Base-by-base conservation (phyloP, 2,329 filamentous ascomycete genomes). In the Arthrobotrys megalospora region DNA sequence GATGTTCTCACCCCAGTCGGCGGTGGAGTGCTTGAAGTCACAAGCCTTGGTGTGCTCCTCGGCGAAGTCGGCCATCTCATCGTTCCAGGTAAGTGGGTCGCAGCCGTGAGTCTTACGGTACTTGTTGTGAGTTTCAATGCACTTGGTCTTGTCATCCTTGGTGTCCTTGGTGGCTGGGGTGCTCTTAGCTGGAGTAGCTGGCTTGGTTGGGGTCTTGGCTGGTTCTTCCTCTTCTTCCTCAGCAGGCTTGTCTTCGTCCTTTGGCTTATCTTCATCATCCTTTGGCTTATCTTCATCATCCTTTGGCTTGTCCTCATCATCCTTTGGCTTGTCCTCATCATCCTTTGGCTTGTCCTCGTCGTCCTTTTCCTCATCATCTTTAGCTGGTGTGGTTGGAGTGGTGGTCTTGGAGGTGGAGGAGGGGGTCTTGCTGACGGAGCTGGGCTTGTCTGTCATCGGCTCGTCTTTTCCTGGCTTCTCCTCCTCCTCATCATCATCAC, bases 1-100 rank as follows among this genome's bases (percentile, higher is more conserved):
- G 71, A 98, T 91, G 88, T 98, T 99, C 86, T 99, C 96, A 80
- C 96, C 96, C 83, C 96, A 96, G 43, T 88, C 87, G 66, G 89
- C 90, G 62, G 86, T 87, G 79, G 89, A 89, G 85, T 98, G 95
- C 36, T 86, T 87, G 81, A 94, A 95, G 45, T 88, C 86, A 84
- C 94, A 97, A 32, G 83, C 87, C 28, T 87, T 82, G 76, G 93
- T 93, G 66, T 90, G 89, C 68, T 85, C 85, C 55, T 86, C 80
- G 45, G 94, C 94, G 78, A 88, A 92, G 69, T 83, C 83, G 69
- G 90, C 91, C 65, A 93, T 88, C 48, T 85, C 85, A 6, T 85
- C 82, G 81, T 91, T 88, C 92, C 93, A 98, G 63, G 82, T 83
- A 52, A 97, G 83, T 53, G 86, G 88, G 16, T 85, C 82, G 43